phyloP scores from a whole-genome alignment of 371 early-diverging fungal genomes.

The Blakeslea trispora region DNA sequence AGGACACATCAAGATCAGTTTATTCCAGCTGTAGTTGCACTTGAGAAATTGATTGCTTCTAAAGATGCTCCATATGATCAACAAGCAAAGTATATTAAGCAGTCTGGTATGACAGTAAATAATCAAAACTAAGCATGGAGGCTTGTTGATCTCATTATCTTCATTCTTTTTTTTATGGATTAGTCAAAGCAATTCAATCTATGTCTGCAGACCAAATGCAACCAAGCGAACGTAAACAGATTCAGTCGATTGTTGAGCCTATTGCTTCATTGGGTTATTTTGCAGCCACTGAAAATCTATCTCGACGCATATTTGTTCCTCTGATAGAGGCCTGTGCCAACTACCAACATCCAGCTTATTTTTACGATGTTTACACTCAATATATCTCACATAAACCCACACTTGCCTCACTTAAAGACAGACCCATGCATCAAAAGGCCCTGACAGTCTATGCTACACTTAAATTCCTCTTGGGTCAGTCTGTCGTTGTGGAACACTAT shows the following conservation, averaged over 20 bases:
- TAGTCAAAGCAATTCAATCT: slow-evolving; percentile 20
- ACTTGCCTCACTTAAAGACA: slow-evolving; percentile 16
- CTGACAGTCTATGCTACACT: slow-evolving; percentile 42
- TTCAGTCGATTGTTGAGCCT: no score
- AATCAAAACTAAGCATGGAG: slow-evolving; percentile 15
- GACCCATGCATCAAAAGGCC: slow-evolving; percentile 41
- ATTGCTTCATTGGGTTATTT: slow-evolving; percentile 47
- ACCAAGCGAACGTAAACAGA: no score
- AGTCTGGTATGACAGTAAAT: no score
- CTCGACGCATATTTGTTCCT: slow-evolving; percentile 49
- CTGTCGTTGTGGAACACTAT: slow-evolving; percentile 21
- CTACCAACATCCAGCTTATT: slow-evolving; percentile 19
- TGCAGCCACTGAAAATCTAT: slow-evolving; percentile 40
- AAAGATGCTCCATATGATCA: slow-evolving; percentile 33
- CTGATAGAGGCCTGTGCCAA: slow-evolving; percentile 36
- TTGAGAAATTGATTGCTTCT: slow-evolving; percentile 23
- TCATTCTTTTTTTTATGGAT: no score
- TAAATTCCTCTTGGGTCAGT: slow-evolving; percentile 41
- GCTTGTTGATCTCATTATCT: no score
- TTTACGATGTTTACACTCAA: slow-evolving; percentile 11
- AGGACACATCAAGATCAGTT: no score
- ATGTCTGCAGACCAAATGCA: slow-evolving; percentile 22
- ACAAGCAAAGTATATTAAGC: slow-evolving; percentile 37
- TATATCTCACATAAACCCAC: slow-evolving; percentile 6
- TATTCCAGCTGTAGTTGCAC: no score